Percentiles rank a stretch among this genome's conserved stretches.
Evolutionary conservation across 176 grass and related monocot genomes (phyloP).

Genomic region (Cenchrus purpureus): DNA sequence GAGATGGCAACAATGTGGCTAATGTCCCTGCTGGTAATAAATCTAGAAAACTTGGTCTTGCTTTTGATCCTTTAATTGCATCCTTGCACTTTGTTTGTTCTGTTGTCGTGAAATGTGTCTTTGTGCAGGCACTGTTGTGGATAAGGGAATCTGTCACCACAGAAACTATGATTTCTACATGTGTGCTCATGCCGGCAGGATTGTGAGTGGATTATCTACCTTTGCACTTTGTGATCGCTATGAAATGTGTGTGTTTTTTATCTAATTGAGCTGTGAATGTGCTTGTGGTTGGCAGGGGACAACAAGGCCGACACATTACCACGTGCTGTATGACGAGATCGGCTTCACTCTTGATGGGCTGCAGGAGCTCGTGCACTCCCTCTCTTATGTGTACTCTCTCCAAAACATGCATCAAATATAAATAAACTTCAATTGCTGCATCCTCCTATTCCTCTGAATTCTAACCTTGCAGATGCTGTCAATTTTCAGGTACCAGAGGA

Average conservation of each 20-base stretch:
- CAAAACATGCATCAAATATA: not conserved
- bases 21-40: slow-evolving; percentile 63
- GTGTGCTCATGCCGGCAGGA: slow-evolving; percentile 67
- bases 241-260: too few relatives aligned
- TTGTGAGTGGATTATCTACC: slow-evolving; percentile 38
- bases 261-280: not conserved
- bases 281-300: slow-evolving; percentile 46
- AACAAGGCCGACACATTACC: slow-evolving; percentile 67
- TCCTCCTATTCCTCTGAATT: not conserved
- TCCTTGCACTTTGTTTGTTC: not conserved
- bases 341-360: slow-evolving; percentile 55
- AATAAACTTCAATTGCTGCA: not conserved
- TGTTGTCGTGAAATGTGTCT: not conserved
- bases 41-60: not conserved
- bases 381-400: slow-evolving; percentile 63
- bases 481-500: slow-evolving; percentile 62
- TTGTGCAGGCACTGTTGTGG: slow-evolving; percentile 63
- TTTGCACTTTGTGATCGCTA: not conserved
- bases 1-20: not conserved
- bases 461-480: slow-evolving; percentile 6
- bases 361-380: slow-evolving; percentile 62
- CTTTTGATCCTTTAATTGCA: not conserved
- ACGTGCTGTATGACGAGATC: slow-evolving; percentile 72
- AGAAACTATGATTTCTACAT: slow-evolving; percentile 75
- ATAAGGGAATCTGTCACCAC: slow-evolving; percentile 61